Base-by-base conservation (phyloP, 192 early-diverging fungal species). In the Phycomyces blakesleeanus region DNA sequence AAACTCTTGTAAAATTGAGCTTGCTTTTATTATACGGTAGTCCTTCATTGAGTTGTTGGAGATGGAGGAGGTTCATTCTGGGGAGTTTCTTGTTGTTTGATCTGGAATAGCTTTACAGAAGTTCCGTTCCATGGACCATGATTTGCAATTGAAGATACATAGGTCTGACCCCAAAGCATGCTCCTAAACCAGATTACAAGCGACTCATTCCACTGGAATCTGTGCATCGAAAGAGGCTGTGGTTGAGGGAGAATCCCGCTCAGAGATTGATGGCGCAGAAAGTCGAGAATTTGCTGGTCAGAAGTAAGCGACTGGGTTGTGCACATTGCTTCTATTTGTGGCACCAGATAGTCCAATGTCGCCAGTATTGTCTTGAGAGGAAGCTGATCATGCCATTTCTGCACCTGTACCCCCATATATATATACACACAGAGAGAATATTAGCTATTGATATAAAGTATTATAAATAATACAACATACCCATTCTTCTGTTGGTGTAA, bases 331-430 rank as follows among this genome's bases (percentile, higher is more conserved):
- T 91, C 85, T 29, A 93, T 80, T 49, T 83, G 83, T 5, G 82
- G 86, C 1, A 83, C 80, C 0, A 92, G 75, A 7, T 81, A 67
- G 24, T 86, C 79, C 14, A 88, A 69, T 14, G 92, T 79, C 2
- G 77, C 76, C 25, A 92, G 69, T 12, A 93, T 67, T 20, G 86
- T 81, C 29, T 74, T 76, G 10, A 95, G 77, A n/a, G 89, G 88
- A 16, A 95, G 73, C 47, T 83, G 80, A 0, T 47, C 44, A 47
- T 47, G 44, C 44, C 44, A 47, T 2, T 18, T 47, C 44, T 47
- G 5, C 18, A 47, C 12, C 44, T 47, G 44, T 14, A 18, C 3
- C 15, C 12, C n/a, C n/a, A n/a, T n/a, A n/a, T n/a, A n/a, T n/a
- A n/a, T n/a, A 47, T 14, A 47, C 12, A 47, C 15, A 18, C 12